Evolutionary conservation across 805 yeast species (phyloP), one percentile per base, ranked within the genome.

Genomic region (Wickerhamomyces kurtzmanii): DNA sequence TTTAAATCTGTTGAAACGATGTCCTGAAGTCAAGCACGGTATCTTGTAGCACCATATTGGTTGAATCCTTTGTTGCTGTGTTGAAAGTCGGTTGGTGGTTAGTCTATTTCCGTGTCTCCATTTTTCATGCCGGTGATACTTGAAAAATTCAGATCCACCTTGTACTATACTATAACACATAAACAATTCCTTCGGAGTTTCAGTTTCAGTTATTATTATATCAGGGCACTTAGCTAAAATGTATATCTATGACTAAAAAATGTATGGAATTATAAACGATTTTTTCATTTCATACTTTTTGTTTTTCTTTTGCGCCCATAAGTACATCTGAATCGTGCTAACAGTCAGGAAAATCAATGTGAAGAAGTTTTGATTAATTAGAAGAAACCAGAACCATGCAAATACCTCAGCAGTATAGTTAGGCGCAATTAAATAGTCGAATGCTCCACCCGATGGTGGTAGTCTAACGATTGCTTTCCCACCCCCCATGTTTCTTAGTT

Each of bases 251-350:
- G 14, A 22, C 51, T 51, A 85, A 32, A 74, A 62, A 18, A 87
- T 40, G 43, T 54, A 84, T 15, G 98, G 98, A 41, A 91, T 59
- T 55, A 76, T 62, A 37, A 83, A 79, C 49, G 85, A 78, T 57
- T 86, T 78, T 50, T 71, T 65, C 44, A 74, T 72, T 45, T 89
- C 89, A 53, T 89, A 91, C 38, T 73, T 71, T 43, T 60, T 63
- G 57, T 89, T 93, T 53, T 85, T 87, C 62, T 84, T 77, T 33
- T 71, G 66, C 14, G 97, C 96, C 96, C 97, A 89, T 30, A 72
- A 42, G 59, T 70, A 77, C 97, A 91, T 89, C 51, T 91, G 96
- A 22, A 53, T 67, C 10, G 81, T 61, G 27, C 91, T 78, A 27
- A 84, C 83, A 12, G 62, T 42, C 28, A 75, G 59, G 59, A 91